phyloP scores from a whole-genome alignment of 768 basidiomycete genomes.

The Tricholoma flavovirens region DNA sequence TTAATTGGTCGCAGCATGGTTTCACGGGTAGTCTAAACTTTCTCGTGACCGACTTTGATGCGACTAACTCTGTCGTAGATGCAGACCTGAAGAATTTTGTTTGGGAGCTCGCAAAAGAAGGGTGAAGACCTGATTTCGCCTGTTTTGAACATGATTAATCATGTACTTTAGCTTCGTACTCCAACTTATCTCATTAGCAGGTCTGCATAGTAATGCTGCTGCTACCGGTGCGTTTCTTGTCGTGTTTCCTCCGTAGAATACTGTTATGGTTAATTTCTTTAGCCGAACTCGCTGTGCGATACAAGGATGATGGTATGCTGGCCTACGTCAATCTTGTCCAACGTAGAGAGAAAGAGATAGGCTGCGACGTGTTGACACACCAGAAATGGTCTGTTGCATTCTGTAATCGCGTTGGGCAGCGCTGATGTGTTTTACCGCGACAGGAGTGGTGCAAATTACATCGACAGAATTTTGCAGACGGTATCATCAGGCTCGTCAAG shows the following conservation, averaged over 20 bases:
- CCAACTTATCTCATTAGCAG: slow-evolving; percentile 84
- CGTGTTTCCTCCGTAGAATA: neutral
- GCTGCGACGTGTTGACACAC: slow-evolving; percentile 87
- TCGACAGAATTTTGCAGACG: slow-evolving; percentile 78
- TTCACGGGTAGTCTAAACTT: slow-evolving; percentile 47
- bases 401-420: neutral
- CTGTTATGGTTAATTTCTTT: slow-evolving; percentile 5
- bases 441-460: slow-evolving; percentile 89
- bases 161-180: slow-evolving; percentile 64
- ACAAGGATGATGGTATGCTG: slow-evolving; percentile 86
- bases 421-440: slow-evolving; percentile 1
- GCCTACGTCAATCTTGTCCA: slow-evolving; percentile 90
- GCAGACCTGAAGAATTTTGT: slow-evolving; percentile 77
- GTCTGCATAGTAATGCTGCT: slow-evolving; percentile 81
- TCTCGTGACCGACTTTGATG: slow-evolving; percentile 1
- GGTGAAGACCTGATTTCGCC: slow-evolving; percentile 34
- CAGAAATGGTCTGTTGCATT: slow-evolving; percentile 72
- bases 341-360: slow-evolving; percentile 81
- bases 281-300: slow-evolving; percentile 77
- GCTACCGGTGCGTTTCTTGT: slow-evolving; percentile 51
- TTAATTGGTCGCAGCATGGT: slow-evolving; percentile 86
- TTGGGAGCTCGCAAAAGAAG: slow-evolving; percentile 88
- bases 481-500: slow-evolving; percentile 87
- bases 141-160: slow-evolving; percentile 1
- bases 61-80: slow-evolving; percentile 34